Percentiles rank a stretch among this genome's conserved stretches.
Conservation (phyloP, 768 basidiomycete species). For the Tephrocybe sp. region DNA sequence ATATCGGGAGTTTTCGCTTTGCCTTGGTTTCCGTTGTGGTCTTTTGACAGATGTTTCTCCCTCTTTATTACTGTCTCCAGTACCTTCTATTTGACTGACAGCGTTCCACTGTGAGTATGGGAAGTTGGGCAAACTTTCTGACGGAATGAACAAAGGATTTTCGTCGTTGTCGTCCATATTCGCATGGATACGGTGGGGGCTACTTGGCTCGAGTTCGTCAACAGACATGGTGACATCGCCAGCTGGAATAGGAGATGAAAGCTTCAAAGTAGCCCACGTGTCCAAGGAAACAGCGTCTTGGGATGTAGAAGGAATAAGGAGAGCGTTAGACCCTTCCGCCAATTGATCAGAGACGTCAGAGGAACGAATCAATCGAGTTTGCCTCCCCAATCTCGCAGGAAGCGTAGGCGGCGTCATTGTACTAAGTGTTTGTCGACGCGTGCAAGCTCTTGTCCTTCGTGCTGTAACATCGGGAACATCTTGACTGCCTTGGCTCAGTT, state of each 20-base stretch:
- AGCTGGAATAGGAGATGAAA: conserved; percentile 19
- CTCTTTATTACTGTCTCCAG: conserved; percentile 33
- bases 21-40: conserved; percentile 13
- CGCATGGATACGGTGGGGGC: conserved; percentile 10
- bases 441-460: conserved; percentile 22
- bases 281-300: conserved; percentile 15
- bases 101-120: conserved; percentile 50
- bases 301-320: conserved; percentile 7
- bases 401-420: conserved; percentile 17
- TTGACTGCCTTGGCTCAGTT: conserved; percentile 5
- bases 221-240: conserved; percentile 20
- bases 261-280: conserved; percentile 21
- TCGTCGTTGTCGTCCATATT: conserved; percentile 1
- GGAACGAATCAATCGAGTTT: conserved; percentile 10
- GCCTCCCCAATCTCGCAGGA: conserved; percentile 15
- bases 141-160: conserved; percentile 43
- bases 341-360: conserved; percentile 3
- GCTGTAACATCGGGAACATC: conserved; percentile 14
- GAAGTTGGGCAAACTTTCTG: conserved; percentile 51
- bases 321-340: conserved; percentile 1
- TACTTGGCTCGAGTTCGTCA: conserved; percentile 25
- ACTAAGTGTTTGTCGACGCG: conserved; percentile 16
- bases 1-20: conserved; percentile 25
- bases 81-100: conserved; percentile 8
- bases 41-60: conserved; percentile 29